Base-by-base conservation (phyloP, 2,329 filamentous ascomycete genomes). In the Mariannaea sp. region DNA sequence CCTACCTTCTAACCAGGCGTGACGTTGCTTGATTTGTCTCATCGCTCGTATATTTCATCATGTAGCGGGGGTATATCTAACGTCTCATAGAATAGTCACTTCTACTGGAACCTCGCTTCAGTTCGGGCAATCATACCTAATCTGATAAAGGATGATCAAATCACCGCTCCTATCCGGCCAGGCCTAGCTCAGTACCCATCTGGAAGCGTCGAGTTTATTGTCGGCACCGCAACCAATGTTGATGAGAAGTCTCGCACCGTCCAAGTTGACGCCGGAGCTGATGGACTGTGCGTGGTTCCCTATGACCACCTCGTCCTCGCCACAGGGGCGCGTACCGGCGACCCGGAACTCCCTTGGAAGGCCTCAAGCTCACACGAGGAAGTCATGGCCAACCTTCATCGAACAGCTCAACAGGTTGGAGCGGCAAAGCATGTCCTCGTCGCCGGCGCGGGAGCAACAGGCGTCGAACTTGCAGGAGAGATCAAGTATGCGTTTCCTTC, bases 301-400 rank as follows among this genome's bases (percentile, higher is more conserved):
- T 85, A 85, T 65, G 80, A 83, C 68, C 79, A 83, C 58, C 76
- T 85, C 40, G 78, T 85, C 35, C 66, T 85, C 33, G 81, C 81
- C 13, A 85, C 81, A 1, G 82, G 82, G 36, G 71, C 81, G 14
- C 75, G 76, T 56, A 68, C 71, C 36, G 65, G 71, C 22, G 70
- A 72, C 16, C 53, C 62, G n/a, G 58, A 65, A 22, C 67, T 77
- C 49, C 80, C 80, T 2, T 84, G 81, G 78, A 84, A 85, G 67
- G 73, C 74, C 35, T 68, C 71, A 35, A 75, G 73, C 59, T 74
- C 72, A 7, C 72, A 81, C 65, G 76, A 79, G 47, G 76, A 79
- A 46, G 69, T 75, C 17, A 39, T 75, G 9, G 65, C 62, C 2
- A 66, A 68, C 35, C 68, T 85, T n/a, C 69, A 74, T 46, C 41